A percentile compares a stretch with the other conserved stretches of the same genome.
phyloP scores from a whole-genome alignment of 176 grass and related monocot species.

The Oryza glumipatula region DNA sequence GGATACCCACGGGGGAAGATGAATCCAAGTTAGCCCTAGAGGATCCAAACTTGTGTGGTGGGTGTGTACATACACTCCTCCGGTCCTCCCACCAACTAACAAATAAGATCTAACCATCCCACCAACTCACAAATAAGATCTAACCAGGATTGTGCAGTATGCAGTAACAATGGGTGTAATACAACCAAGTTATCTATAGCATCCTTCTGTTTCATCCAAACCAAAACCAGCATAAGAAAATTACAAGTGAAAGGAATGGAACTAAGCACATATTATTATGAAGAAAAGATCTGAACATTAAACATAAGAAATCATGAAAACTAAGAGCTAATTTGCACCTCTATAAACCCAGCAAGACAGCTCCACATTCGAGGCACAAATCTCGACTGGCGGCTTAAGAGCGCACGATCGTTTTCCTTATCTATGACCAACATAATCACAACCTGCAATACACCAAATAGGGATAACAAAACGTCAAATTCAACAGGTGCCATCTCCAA shows the following conservation, averaged over 20 bases:
- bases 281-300: not conserved
- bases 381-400: slow-evolving; percentile 86
- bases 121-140: not conserved
- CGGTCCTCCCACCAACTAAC: not conserved
- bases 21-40: not conserved
- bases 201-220: not conserved
- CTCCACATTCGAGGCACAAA: slow-evolving; percentile 96
- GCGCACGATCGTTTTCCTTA: slow-evolving; percentile 74
- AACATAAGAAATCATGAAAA: not conserved
- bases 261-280: not conserved
- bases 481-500: not conserved
- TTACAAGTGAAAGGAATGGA: slow-evolving; percentile 12
- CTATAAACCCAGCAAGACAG: slow-evolving; percentile 96
- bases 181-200: not conserved
- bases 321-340: slow-evolving; percentile 44
- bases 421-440: slow-evolving; percentile 97
- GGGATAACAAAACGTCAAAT: not conserved
- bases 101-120: slow-evolving; percentile 8
- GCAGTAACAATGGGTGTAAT: not conserved
- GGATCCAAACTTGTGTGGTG: not conserved
- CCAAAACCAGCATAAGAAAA: slow-evolving; percentile 12
- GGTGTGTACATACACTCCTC: not conserved
- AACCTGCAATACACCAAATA: slow-evolving; percentile 53
- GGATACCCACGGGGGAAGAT: not conserved
- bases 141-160: slow-evolving; percentile 1